Percentiles rank a stretch among this genome's conserved stretches.
phyloP scores from a whole-genome alignment of 306 rosid species.

The Citrullus amarus region DNA sequence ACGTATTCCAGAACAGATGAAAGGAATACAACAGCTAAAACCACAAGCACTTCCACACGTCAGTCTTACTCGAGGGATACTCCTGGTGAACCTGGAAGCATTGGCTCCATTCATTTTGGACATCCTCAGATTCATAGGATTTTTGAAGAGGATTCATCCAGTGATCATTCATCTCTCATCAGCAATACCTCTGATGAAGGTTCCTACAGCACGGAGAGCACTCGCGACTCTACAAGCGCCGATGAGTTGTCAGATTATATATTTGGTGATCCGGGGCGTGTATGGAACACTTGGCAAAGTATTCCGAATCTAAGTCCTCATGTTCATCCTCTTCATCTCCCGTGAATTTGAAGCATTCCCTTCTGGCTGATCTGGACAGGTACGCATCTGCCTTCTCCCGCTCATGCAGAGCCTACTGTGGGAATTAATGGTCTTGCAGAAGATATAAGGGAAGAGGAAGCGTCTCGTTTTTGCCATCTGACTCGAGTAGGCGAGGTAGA shows the following conservation, averaged over 20 bases:
- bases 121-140: slow-evolving; percentile 35
- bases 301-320: slow-evolving; percentile 33
- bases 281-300: slow-evolving; percentile 32
- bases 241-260: slow-evolving; percentile 75
- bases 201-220: slow-evolving; percentile 76
- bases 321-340: slow-evolving; percentile 55
- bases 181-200: slow-evolving; percentile 77
- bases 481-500: slow-evolving; percentile 36
- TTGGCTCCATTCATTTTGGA: slow-evolving; percentile 33
- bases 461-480: slow-evolving; percentile 37
- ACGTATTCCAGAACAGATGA: slow-evolving; percentile 27
- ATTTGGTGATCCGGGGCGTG: slow-evolving; percentile 55
- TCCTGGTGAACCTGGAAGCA: slow-evolving; percentile 23
- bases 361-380: slow-evolving; percentile 41
- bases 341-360: slow-evolving; percentile 32
- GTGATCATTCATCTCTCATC: slow-evolving; percentile 77
- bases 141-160: slow-evolving; percentile 71
- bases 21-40: slow-evolving; percentile 23
- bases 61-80: slow-evolving; percentile 18
- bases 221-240: slow-evolving; percentile 44
- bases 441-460: slow-evolving; percentile 12
- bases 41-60: slow-evolving; percentile 17
- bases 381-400: slow-evolving; percentile 30
- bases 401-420: slow-evolving; percentile 11
- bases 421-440: slow-evolving; percentile 15